Evolutionary conservation across 1,284 basidiomycete species (phyloP).

Genomic region (Puccinia coronata): DNA sequence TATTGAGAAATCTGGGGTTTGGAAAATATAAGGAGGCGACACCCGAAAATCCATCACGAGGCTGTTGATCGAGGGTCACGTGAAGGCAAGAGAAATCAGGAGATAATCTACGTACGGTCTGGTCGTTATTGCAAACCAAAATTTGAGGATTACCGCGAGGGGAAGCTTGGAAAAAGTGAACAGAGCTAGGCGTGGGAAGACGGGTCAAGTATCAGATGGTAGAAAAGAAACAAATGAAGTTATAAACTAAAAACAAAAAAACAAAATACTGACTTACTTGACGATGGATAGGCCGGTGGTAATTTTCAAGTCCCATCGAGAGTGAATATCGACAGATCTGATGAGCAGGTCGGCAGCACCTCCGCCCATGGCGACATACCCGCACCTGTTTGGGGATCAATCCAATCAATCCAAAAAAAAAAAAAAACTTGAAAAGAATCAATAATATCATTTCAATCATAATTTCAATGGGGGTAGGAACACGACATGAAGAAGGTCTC

Average conservation of each 20-base stretch:
- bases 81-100: not conserved
- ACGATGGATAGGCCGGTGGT: slow-evolving; percentile 45
- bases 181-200: slow-evolving; percentile 20
- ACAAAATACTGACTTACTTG: slow-evolving; percentile 41
- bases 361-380: slow-evolving; percentile 46
- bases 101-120: slow-evolving; percentile 21
- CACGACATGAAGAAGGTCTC: not conserved
- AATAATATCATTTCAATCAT: slow-evolving; percentile 25
- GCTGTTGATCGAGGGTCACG: not conserved
- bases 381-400: slow-evolving; percentile 34
- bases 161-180: slow-evolving; percentile 41
- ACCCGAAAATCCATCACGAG: not conserved
- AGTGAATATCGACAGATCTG: slow-evolving; percentile 34
- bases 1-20: slow-evolving; percentile 45
- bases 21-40: not conserved
- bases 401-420: slow-evolving; percentile 24
- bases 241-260: no score
- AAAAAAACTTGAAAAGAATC: slow-evolving; percentile 18
- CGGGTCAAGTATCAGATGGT: not conserved
- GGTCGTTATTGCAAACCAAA: slow-evolving; percentile 49
- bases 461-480: not conserved
- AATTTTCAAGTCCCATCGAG: slow-evolving; percentile 37
- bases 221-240: not conserved
- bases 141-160: slow-evolving; percentile 20
- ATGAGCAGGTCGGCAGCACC: slow-evolving; percentile 41